Conservation (phyloP, 441 rosid genomes). For the Breynia disticha region DNA sequence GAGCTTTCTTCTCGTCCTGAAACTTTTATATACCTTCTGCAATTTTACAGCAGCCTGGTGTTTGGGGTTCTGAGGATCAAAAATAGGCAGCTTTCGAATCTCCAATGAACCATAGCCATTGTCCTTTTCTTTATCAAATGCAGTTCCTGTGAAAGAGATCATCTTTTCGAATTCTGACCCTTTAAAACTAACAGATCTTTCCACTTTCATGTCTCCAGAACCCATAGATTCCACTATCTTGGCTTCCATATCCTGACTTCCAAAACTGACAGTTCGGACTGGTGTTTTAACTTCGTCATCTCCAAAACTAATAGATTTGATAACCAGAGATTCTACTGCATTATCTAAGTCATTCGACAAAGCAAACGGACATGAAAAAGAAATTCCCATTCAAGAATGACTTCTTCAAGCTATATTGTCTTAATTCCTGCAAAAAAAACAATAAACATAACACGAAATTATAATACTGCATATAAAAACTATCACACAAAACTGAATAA, state of each 20-base stretch:
- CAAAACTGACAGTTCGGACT: conserved; percentile 45
- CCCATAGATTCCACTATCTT: conserved; percentile 38
- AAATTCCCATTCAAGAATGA: conserved; percentile 42
- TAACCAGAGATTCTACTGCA: conserved; percentile 46
- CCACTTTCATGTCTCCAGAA: conserved; percentile 53
- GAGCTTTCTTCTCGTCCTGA: conserved; percentile 82
- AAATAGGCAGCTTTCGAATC: conserved; percentile 15
- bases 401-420: conserved; percentile 6
- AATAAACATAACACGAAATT: conserved; percentile 7
- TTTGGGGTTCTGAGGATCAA: conserved; percentile 39
- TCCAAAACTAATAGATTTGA: conserved; percentile 58
- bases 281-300: conserved; percentile 40
- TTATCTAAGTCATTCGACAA: conserved; percentile 37
- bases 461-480: neutral
- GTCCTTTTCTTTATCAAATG: conserved; percentile 20
- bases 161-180: conserved; percentile 42
- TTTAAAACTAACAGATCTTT: conserved; percentile 61
- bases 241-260: conserved; percentile 34
- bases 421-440: conserved; percentile 18
- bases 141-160: conserved; percentile 34
- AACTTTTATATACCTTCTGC: conserved; percentile 89
- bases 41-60: conserved; percentile 66
- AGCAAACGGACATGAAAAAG: conserved; percentile 43
- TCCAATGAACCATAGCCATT: conserved; percentile 5
- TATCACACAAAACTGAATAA: no score